Conservation (phyloP, 192 early-diverging fungal genomes). For the Polychytrium aggregatum region DNA sequence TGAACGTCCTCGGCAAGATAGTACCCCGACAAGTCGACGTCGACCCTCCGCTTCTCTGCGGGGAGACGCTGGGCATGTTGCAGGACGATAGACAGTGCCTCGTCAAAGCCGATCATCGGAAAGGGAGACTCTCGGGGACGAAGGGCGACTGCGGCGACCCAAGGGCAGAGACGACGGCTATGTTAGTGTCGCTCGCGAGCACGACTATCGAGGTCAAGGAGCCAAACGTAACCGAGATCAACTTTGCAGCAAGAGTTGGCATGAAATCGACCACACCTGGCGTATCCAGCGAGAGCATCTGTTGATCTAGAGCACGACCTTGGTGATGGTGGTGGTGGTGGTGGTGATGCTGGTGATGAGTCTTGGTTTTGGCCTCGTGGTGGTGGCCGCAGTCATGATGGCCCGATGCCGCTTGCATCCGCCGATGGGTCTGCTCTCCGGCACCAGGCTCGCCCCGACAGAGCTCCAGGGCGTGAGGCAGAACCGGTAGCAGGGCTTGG, state of each 20-base stretch:
- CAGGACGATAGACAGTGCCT: slow-evolving; percentile 50
- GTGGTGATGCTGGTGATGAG: slow-evolving; percentile 17
- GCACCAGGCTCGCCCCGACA: slow-evolving; percentile 32
- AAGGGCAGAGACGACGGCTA: no score
- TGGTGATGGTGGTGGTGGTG: slow-evolving; percentile 27
- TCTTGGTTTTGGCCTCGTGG: not conserved
- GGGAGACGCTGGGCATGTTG: slow-evolving; percentile 17
- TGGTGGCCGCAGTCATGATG: not conserved
- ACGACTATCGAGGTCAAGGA: no score
- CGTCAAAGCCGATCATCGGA: slow-evolving; percentile 60
- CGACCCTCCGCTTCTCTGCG: slow-evolving; percentile 23
- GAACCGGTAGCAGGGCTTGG: slow-evolving; percentile 51
- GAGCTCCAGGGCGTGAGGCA: slow-evolving; percentile 78
- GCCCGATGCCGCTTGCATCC: slow-evolving; percentile 19
- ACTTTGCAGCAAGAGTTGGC: no score
- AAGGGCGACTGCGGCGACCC: slow-evolving; percentile 44
- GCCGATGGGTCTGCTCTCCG: slow-evolving; percentile 43
- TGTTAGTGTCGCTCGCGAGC: no score
- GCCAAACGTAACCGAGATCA: no score
- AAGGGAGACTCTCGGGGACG: slow-evolving; percentile 72
- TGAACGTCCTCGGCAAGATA: slow-evolving; percentile 67
- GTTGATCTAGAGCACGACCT: no score
- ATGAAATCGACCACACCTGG: no score
- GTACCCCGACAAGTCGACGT: slow-evolving; percentile 41
- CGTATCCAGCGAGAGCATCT: no score